Base-by-base conservation (phyloP, 23 red algal genomes). In the Gracilaria caudata region DNA sequence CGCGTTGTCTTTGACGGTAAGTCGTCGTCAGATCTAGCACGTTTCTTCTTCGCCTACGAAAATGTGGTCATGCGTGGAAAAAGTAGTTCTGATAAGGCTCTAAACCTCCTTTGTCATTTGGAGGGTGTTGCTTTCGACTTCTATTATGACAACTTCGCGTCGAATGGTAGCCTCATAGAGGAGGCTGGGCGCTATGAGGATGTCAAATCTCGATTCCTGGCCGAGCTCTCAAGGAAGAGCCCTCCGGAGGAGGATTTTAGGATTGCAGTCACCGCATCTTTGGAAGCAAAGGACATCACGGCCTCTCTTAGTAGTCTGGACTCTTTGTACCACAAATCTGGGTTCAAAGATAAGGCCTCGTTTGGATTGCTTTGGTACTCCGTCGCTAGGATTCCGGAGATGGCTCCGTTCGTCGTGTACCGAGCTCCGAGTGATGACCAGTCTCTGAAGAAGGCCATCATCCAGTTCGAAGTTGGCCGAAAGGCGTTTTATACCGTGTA, bases 341-440 rank as follows among this genome's bases (percentile, higher is more conserved):
- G 61, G 4, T 73, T 85, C 37, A 58, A 68, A 37, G 0, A 85
- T 19, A 85, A 16, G 40, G 65, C 57, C 49, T 30, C 0, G 8
- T 70, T 85, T 37, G 59, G 63, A 51, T 36, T 43, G 8, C 1
- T 85, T 70, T 2, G 63, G 0, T 73, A 72, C 0, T 7, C 3
- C 0, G 61, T 85, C 39, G 0, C 37, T n/a, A 36, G 21, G 20
- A 45, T 63, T 28, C 51, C 13, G 21, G 35, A 68, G 1, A 43
- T 85, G 65, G 38, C 61, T 47, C 33, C 16, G 5, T 85, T 72
- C n/a, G 25, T 85, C 7, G 73, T 85, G 65, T 85, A 70, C 51
- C 1, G 81, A 32, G 9, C 40, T 1, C 21, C 38, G 1, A 37
- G 7, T 28, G 81, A 85, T 63, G 72, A 51, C n/a, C 17, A 51